Evolutionary conservation across 305 asterid genomes (phyloP), one percentile per base, ranked within the genome.

Genomic region (Fraxinus velutina): DNA sequence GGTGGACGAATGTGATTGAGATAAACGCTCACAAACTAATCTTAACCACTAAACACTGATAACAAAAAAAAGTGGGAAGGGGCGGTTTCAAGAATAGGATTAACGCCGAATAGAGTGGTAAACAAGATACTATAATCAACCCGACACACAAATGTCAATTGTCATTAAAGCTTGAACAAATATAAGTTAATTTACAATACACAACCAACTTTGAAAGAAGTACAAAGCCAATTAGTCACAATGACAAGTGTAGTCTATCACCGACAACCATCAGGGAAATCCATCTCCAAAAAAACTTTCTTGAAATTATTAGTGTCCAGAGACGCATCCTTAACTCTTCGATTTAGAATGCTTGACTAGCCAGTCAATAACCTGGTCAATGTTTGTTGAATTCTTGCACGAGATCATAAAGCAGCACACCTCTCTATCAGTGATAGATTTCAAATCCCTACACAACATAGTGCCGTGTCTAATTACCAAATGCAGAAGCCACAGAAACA

Each of bases 341-440:
- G 97, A 94, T 83, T 94, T 96, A 0, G 99, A 96, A 81, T 96
- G 99, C 91, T 94, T 96, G 34, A 96, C 95, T 13, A 96, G 96
- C 98, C 99, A 96, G 77, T 96, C 98, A 22, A 96, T 94, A 77
- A 96, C 99, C 83, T 93, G 94, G 83, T 96, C 97, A 50, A 96
- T 96, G 84, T 96, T 96, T 64, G 97, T 93, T 0, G 97, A 96
- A 88, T 91, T 93, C 90, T 96, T 96, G 97, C 98, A 94, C 5
- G 99, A 96, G 89, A 96, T 93, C 98, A 94, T 94, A 83, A 84
- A 94, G 95, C 99, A 94, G 92, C 99, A 94, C 0, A 96, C 99
- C 88, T 96, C 99, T 86, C 98, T 88, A 77, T 94, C 97, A 3
- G 97, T 88, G 62, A 96, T 90, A 1, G 94, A 89, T 81, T 91